Evolutionary conservation across 208 protist species (phyloP), one percentile per base, ranked within the genome.

Genomic region (Leptomonas pyrrhocoris): DNA sequence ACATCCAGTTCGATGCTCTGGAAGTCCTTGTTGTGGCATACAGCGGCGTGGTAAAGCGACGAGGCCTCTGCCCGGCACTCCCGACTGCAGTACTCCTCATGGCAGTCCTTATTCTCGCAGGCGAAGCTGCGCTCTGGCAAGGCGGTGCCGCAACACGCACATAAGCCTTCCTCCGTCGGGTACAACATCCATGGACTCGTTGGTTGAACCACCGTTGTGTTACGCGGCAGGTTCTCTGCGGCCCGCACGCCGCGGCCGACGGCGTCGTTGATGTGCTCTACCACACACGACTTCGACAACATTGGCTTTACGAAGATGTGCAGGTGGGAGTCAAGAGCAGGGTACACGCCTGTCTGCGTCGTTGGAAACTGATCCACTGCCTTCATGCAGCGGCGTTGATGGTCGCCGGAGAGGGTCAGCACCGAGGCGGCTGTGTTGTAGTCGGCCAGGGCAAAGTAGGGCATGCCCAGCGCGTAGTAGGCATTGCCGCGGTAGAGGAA

Each of bases 51-150:
- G 67, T 96, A 96, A 28, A 73, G 68, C 12, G 74, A 46, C 60
- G 87, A 61, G 0, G 91, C 91, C 51, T 76, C 58, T 12, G 79
- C 63, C 19, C 91, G 79, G 65, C 91, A 96, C 49, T 94, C 88
- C 36, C 91, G 82, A 60, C 85, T 92, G 74, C 91, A 96, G 80
- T 96, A 96, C 79, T 96, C 88, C 68, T 96, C 91, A 73, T 94
- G 88, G 68, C 91, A 96, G 28, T 83, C 48, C 45, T 46, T 34
- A 65, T 96, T 94, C 19, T 51, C 30, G 66, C 91, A 96, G 2
- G 81, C 57, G 54, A 94, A 94, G 45, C 70, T 67, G 55, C 91
- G 88, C 50, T 87, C 83, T n/a, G 77, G 83, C 55, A 96, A 78
- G 12, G 76, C 79, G 27, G 27, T 27, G 30, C 76, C 73, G 68